Conservation (phyloP, 306 rosid species). For the Malus asiatica region DNA sequence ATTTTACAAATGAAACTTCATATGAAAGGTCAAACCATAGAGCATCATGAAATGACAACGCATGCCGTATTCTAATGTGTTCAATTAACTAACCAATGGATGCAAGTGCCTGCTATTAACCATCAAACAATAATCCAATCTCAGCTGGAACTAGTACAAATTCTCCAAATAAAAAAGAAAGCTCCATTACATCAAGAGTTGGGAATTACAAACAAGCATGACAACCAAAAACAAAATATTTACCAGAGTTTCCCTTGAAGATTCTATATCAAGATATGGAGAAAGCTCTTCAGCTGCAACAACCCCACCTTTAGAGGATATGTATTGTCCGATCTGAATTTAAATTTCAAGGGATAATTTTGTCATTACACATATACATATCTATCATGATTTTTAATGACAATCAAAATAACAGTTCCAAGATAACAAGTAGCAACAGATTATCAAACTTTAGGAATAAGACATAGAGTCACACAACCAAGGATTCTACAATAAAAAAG, state of each 20-base stretch:
- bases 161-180: not conserved
- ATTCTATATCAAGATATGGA: conserved; percentile 77
- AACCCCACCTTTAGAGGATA: conserved; percentile 89
- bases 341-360: conserved; percentile 2
- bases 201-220: not conserved
- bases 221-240: conserved; percentile 2
- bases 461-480: not conserved
- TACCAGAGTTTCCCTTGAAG: conserved; percentile 43
- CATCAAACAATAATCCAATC: not conserved
- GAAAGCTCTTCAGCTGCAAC: conserved; percentile 96
- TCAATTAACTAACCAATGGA: not conserved
- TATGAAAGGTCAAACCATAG: not conserved
- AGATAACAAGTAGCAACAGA: not conserved
- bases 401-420: not conserved
- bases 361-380: not conserved
- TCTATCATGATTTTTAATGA: not conserved
- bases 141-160: not conserved
- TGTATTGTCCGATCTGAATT: conserved; percentile 88
- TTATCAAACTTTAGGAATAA: not conserved
- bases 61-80: not conserved
- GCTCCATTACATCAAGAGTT: not conserved
- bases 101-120: not conserved
- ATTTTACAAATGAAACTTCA: conserved; percentile 8
- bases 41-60: not conserved
- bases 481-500: not conserved